phyloP scores from a whole-genome alignment of 139 green algal genomes.

The Chlorella vulgaris region DNA sequence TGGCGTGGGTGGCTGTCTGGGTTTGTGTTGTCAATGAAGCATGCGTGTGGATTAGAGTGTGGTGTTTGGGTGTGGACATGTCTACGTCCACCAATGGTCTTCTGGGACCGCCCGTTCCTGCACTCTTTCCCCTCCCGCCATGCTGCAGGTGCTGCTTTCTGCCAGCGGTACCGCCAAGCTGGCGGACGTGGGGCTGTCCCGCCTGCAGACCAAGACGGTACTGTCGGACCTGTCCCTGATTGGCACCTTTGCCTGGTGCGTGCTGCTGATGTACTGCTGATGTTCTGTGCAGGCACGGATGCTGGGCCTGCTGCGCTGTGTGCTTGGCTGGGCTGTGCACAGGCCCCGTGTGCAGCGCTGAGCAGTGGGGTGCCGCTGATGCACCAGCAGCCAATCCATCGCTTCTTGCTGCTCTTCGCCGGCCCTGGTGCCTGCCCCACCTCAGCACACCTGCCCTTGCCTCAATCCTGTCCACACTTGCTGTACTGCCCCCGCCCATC shows the following conservation, averaged over 20 bases:
- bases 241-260: conserved; percentile 9
- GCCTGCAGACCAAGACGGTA: background rate
- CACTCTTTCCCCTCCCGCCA: too few species aligned
- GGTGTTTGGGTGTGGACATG: too few species aligned
- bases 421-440: too few species aligned
- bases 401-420: too few species aligned
- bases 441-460: too few species aligned
- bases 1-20: background rate
- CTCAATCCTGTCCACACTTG: too few species aligned
- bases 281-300: background rate
- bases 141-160: conserved; percentile 1
- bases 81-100: too few species aligned
- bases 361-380: too few species aligned
- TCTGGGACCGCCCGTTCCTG: background rate
- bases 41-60: too few species aligned
- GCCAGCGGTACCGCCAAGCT: background rate
- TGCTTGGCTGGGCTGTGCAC: background rate
- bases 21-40: background rate
- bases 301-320: background rate
- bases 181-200: conserved; percentile 1
- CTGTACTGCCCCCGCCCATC: too few species aligned
- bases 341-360: background rate
- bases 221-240: background rate
- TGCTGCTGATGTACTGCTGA: background rate
- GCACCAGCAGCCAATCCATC: too few species aligned